Percentiles rank a stretch among this genome's conserved stretches.
These are phyloP conservation scores for Fonsecaea monophora DNA, from an alignment of 2,329 filamentous ascomycete species.

Conservation along the genomic window DNA sequence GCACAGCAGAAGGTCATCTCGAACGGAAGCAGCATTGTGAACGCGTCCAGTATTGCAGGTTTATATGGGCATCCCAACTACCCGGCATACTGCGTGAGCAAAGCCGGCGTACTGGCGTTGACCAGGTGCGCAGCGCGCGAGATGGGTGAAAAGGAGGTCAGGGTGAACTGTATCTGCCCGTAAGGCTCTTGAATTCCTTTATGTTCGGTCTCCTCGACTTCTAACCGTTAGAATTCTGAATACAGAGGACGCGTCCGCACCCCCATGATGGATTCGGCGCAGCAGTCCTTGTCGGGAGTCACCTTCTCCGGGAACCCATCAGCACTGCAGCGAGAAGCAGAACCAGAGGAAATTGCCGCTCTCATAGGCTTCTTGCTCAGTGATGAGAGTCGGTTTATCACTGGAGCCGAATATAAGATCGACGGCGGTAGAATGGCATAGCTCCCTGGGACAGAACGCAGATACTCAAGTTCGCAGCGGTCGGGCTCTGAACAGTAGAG, in stretches of 20 bases:
- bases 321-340: background rate
- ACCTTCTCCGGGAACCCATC: no score
- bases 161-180: no score
- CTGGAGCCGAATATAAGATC: slow-evolving; percentile 53
- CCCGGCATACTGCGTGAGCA: slow-evolving; percentile 51
- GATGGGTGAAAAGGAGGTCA: slow-evolving; percentile 33
- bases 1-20: slow-evolving; percentile 13
- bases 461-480: no score
- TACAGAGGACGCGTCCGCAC: slow-evolving; percentile 36
- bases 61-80: slow-evolving; percentile 34
- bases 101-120: slow-evolving; percentile 53
- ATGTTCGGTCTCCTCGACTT: no score
- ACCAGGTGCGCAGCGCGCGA: slow-evolving; percentile 51
- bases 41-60: slow-evolving; percentile 12
- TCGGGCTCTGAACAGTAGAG: no score
- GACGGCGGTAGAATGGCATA: slow-evolving; percentile 49
- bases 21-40: slow-evolving; percentile 18
- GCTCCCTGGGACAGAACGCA: no score
- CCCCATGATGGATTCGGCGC: background rate
- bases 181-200: no score
- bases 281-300: no score
- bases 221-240: no score
- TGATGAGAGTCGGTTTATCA: slow-evolving; percentile 55
- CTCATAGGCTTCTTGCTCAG: slow-evolving; percentile 56
- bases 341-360: slow-evolving; percentile 47